phyloP scores from a whole-genome alignment of 1,284 basidiomycete species.

The Tilletia horrida region DNA sequence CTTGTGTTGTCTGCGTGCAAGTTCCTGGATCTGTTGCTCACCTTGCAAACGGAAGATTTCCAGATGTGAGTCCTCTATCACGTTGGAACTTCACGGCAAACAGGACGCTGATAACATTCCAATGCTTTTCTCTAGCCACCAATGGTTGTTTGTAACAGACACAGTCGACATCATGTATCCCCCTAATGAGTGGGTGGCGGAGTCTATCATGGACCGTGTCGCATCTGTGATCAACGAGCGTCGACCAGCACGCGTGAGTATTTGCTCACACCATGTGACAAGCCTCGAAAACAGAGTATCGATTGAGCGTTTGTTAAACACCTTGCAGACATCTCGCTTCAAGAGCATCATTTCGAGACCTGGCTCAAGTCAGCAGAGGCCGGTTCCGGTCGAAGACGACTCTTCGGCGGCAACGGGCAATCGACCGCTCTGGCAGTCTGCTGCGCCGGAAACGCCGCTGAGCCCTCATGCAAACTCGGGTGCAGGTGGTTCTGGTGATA shows the following conservation, averaged over 20 bases:
- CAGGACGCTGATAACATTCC: not conserved
- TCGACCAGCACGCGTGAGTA: conserved; percentile 47
- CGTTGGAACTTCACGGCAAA: not conserved
- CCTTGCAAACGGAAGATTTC: conserved; percentile 93
- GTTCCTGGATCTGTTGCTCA: conserved; percentile 83
- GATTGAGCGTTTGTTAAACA: conserved; percentile 3
- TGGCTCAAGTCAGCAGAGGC: not conserved
- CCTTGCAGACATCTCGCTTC: not conserved
- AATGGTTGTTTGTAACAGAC: conserved; percentile 98
- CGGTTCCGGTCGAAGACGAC: not conserved
- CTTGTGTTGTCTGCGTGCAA: conserved; percentile 85
- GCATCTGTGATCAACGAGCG: conserved; percentile 65
- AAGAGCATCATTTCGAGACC: conserved; percentile 20
- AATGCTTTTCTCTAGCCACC: conserved; percentile 66
- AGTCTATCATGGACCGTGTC: conserved; percentile 84
- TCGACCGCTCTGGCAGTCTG: conserved; percentile 9
- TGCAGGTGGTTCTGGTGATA: not conserved
- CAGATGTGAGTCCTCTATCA: conserved; percentile 69
- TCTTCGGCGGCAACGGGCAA: conserved; percentile 19
- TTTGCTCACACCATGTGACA: too few species aligned
- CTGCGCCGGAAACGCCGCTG: conserved; percentile 12
- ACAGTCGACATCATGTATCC: conserved; percentile 91
- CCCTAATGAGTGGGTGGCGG: conserved; percentile 75
- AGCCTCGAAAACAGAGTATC: too few species aligned
- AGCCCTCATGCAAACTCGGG: not conserved